These are phyloP conservation scores for Sporothrix pseudoabietina DNA, from an alignment of 2,329 filamentous ascomycete genomes.

Conservation along the genomic window DNA sequence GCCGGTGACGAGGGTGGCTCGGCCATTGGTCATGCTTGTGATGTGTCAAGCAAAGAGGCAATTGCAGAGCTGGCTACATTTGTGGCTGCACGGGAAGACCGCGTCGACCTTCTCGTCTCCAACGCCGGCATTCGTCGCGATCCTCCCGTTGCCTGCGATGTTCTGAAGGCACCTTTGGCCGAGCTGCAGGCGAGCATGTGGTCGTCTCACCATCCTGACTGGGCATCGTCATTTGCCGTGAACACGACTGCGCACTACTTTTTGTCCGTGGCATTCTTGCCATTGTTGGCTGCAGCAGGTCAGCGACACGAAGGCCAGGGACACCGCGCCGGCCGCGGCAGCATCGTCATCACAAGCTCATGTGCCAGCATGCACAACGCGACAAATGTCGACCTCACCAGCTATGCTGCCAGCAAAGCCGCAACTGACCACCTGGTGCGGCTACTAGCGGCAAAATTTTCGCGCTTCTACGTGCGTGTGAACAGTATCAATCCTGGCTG, in stretches of 20 bases:
- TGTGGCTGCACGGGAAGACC: constrained; percentile 54
- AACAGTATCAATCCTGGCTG: constrained; percentile 40
- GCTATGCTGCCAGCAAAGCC: constrained; percentile 55
- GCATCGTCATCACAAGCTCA: constrained; percentile 48
- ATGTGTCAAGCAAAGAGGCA: constrained; percentile 64
- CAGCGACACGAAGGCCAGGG: constrained; percentile 35
- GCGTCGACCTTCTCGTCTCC: constrained; percentile 47
- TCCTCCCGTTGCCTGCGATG: constrained; percentile 27
- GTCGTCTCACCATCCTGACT: constrained; percentile 60
- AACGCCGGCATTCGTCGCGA: constrained; percentile 34
- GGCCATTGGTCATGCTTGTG: constrained; percentile 50
- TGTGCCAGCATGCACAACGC: constrained; percentile 41
- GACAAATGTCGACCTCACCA: constrained; percentile 56
- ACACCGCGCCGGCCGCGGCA: constrained; percentile 32
- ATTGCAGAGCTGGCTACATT: constrained; percentile 60
- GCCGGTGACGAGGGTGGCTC: constrained; percentile 41
- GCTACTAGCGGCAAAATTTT: constrained; percentile 53
- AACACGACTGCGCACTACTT: constrained; percentile 74
- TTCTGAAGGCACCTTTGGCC: constrained; percentile 29
- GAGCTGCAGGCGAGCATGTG: constrained; percentile 51
- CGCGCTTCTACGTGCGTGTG: constrained; percentile 40
- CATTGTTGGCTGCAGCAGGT: constrained; percentile 60
- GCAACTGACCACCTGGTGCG: constrained; percentile 55
- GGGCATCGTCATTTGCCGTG: constrained; percentile 71
- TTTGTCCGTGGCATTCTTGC: constrained; percentile 63